phyloP scores from a whole-genome alignment of 2,329 filamentous ascomycete genomes.

The Verticillium klebahnii region DNA sequence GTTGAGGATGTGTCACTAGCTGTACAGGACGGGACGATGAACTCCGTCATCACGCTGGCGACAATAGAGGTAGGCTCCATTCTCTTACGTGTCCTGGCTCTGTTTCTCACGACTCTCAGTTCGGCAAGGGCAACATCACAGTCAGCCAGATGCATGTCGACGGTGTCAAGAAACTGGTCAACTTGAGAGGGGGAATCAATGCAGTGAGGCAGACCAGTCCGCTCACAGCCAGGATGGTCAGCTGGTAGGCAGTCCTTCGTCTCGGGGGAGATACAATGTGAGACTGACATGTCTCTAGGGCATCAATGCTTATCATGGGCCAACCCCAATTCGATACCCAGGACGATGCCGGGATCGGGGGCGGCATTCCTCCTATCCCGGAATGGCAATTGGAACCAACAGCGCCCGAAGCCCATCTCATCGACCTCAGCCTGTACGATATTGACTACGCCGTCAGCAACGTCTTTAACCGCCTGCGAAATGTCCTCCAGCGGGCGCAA shows the following conservation, averaged over 20 bases:
- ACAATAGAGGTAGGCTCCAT: conserved; percentile 45
- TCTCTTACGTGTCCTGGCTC: background rate
- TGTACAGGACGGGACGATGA: conserved; percentile 49
- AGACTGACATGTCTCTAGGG: conserved; percentile 30
- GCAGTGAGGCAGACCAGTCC: conserved; percentile 42
- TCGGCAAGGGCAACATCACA: conserved; percentile 46
- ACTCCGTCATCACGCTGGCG: conserved; percentile 52
- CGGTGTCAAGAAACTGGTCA: conserved; percentile 43
- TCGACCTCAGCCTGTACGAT: conserved; percentile 10
- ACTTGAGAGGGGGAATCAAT: conserved; percentile 45
- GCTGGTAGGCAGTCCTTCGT: conserved; percentile 34
- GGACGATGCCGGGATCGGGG: conserved; percentile 40
- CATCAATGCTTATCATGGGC: conserved; percentile 51
- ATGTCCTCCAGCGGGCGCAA: conserved; percentile 32
- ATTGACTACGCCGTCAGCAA: conserved; percentile 29
- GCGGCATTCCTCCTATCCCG: conserved; percentile 42
- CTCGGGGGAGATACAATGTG: background rate
- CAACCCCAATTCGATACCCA: conserved; percentile 48
- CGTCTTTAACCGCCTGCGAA: conserved; percentile 37
- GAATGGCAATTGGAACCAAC: conserved; percentile 39
- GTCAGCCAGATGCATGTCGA: conserved; percentile 42
- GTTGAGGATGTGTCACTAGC: conserved; percentile 40
- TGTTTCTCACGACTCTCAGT: conserved; percentile 22
- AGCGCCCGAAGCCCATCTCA: background rate
- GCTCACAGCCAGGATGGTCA: conserved; percentile 50